These are phyloP conservation scores for Beta corolliflora DNA, from an alignment of 179 eudicot genomes.

Conservation along the genomic window DNA sequence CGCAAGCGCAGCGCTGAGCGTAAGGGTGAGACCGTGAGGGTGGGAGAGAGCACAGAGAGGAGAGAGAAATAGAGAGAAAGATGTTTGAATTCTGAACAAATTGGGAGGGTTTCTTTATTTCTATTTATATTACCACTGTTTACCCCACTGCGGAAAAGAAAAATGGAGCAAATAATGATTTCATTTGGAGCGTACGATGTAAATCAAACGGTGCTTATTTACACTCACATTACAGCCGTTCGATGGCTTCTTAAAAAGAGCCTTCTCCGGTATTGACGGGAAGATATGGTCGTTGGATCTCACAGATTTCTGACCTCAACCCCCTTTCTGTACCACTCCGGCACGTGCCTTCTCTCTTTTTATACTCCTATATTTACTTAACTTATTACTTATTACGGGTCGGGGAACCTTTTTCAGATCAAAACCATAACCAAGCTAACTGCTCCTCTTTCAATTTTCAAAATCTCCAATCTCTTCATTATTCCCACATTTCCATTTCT, in stretches of 20 bases:
- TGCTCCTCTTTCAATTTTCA: no score
- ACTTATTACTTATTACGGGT: no score
- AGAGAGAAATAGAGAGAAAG: not conserved
- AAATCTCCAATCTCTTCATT: no score
- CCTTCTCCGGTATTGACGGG: not conserved
- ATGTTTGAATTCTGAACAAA: not conserved
- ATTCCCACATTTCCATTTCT: no score
- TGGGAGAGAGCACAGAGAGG: not conserved
- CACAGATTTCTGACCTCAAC: not conserved
- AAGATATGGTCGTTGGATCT: conserved; percentile 8
- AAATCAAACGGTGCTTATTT: not conserved
- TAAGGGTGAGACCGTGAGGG: not conserved
- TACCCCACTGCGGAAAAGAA: not conserved
- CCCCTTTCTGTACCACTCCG: conserved; percentile 2
- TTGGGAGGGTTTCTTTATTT: not conserved
- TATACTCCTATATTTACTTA: no score
- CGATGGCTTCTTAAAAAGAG: not conserved
- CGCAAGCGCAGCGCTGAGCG: not conserved
- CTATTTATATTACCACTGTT: not conserved
- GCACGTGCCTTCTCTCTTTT: not conserved
- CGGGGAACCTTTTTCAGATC: no score
- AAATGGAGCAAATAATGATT: not conserved
- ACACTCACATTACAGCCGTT: not conserved
- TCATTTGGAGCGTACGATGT: not conserved
- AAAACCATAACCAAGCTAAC: no score